These are phyloP conservation scores for Lasiodiplodia citricola DNA, from an alignment of 2,329 filamentous ascomycete genomes.

Conservation along the genomic window DNA sequence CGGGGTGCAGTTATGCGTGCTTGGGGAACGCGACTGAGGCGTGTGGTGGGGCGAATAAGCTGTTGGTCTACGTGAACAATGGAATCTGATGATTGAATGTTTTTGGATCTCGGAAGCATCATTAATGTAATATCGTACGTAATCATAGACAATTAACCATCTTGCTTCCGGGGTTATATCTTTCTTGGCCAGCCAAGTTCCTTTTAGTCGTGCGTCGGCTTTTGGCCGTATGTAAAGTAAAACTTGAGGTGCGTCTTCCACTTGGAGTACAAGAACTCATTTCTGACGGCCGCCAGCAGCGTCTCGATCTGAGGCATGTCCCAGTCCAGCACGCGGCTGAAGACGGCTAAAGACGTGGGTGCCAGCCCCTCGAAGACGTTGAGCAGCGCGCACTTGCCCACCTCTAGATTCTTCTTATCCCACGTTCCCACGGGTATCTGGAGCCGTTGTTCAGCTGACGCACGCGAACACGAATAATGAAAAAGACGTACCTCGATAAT, in stretches of 20 bases:
- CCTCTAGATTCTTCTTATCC: constrained; percentile 7
- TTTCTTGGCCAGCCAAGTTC: neutral
- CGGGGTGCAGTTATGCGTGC: constrained; percentile 12
- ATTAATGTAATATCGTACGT: neutral
- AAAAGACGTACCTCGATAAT: constrained; percentile 37
- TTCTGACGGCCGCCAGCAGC: constrained; percentile 40
- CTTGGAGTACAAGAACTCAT: constrained; percentile 38
- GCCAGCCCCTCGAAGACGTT: constrained; percentile 35
- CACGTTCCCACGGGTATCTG: constrained; percentile 18
- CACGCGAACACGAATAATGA: too few relatives aligned
- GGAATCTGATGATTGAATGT: neutral
- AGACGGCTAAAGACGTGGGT: constrained; percentile 43
- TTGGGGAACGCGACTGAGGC: constrained; percentile 21
- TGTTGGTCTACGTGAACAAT: constrained; percentile 15
- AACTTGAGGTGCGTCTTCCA: constrained; percentile 42
- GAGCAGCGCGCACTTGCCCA: constrained; percentile 11
- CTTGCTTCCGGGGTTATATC: neutral
- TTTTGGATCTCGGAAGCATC: neutral
- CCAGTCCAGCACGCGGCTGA: constrained; percentile 44
- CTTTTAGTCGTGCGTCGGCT: constrained; percentile 30
- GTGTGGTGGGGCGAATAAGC: constrained; percentile 8
- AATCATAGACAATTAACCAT: neutral
- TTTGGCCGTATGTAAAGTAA: constrained; percentile 41
- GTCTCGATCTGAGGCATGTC: constrained; percentile 41
- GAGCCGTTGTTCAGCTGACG: neutral